Evolutionary conservation across 2,329 filamentous ascomycete genomes (phyloP).

Genomic region (Fusarium oxysporum): DNA sequence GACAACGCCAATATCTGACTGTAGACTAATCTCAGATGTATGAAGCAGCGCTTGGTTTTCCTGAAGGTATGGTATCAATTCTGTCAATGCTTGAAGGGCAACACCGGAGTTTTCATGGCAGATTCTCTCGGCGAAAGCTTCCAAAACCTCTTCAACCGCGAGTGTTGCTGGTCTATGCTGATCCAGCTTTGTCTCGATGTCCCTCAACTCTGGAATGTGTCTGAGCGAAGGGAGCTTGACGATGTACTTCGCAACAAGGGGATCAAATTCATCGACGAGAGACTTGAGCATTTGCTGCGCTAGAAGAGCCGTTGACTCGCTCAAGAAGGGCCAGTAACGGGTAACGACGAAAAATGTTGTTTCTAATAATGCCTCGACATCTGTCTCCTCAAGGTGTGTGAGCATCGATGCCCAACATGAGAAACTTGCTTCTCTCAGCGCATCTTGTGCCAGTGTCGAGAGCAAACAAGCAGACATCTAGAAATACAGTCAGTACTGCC

Average conservation of each 20-base stretch:
- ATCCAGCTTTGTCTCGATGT: conserved; percentile 74
- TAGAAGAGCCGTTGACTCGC: conserved; percentile 66
- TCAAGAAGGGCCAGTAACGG: conserved; percentile 80
- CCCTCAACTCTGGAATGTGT: conserved; percentile 74
- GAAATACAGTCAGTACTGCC: conserved; percentile 1
- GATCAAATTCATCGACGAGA: conserved; percentile 72
- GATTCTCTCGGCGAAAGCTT: conserved; percentile 78
- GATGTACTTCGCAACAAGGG: conserved; percentile 73
- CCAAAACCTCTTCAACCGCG: conserved; percentile 68
- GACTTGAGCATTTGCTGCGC: conserved; percentile 73
- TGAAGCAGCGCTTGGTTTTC: conserved; percentile 82
- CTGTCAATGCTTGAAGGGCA: conserved; percentile 81
- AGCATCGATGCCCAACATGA: conserved; percentile 87
- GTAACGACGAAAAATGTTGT: conserved; percentile 90
- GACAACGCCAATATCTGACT: conserved; percentile 80
- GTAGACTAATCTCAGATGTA: conserved; percentile 82
- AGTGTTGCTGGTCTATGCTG: conserved; percentile 66
- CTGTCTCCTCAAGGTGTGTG: conserved; percentile 77
- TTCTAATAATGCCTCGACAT: conserved; percentile 83
- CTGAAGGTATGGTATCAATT: conserved; percentile 80
- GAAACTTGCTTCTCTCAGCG: conserved; percentile 83
- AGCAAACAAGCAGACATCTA: conserved; percentile 93
- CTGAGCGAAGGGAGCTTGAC: conserved; percentile 82
- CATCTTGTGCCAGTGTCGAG: conserved; percentile 79
- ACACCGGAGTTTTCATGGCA: conserved; percentile 88